Conservation (phyloP, 345 rosid species). For the Pistacia atlantica region DNA sequence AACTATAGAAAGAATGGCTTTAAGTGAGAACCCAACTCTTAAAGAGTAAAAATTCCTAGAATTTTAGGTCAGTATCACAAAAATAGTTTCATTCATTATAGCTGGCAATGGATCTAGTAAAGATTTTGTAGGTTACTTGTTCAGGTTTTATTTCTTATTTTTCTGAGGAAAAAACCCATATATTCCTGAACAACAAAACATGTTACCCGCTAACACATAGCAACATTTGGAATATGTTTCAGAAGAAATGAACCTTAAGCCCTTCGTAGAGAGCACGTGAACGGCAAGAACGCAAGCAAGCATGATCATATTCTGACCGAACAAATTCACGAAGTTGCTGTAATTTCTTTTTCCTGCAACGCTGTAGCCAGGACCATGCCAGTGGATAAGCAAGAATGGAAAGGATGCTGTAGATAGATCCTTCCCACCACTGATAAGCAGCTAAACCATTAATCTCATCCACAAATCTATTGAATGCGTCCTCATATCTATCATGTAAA, state of each 20-base stretch:
- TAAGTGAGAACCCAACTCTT: neutral
- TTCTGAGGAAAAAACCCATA: neutral
- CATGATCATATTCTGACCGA: constrained; percentile 92
- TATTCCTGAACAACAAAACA: neutral
- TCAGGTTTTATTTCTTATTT: neutral
- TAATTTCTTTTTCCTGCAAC: constrained; percentile 66
- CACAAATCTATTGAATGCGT: constrained; percentile 82
- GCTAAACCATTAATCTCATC: constrained; percentile 87
- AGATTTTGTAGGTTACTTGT: neutral
- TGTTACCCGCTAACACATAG: neutral
- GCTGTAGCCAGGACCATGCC: constrained; percentile 93
- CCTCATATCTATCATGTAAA: constrained; percentile 66
- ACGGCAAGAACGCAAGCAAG: constrained; percentile 96
- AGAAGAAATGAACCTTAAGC: constrained; percentile 62
- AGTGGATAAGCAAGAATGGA: constrained; percentile 84
- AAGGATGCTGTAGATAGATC: constrained; percentile 72
- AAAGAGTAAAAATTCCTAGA: neutral
- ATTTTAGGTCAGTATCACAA: neutral
- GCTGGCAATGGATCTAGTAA: neutral
- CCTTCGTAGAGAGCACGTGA: constrained; percentile 97
- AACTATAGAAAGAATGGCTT: neutral
- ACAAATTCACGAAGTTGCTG: constrained; percentile 95
- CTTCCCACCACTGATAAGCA: constrained; percentile 98
- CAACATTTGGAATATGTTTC: constrained; percentile 3
- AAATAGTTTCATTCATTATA: neutral